Base-by-base conservation (phyloP, 176 grass and related monocot species). In the Eleusine indica region DNA sequence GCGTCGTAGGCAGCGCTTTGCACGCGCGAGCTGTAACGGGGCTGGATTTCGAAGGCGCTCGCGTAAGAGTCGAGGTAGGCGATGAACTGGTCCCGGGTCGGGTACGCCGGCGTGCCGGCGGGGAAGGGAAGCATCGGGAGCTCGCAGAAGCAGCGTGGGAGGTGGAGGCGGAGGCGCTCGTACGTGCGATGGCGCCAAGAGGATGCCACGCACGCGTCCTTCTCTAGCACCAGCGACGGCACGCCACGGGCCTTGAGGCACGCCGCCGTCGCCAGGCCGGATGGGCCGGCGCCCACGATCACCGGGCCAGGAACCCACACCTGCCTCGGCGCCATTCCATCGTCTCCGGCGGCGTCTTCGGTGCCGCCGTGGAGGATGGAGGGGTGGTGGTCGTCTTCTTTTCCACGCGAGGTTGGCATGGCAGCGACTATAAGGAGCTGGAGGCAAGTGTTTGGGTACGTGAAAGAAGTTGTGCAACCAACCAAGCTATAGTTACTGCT, bases 301-400 rank as follows among this genome's bases (percentile, higher is more conserved):
- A 97, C 66, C 4, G 94, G 92, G n/a, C 94, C 92, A 0, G 92
- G 92, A 25, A 97, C 86, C 92, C 94, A 97, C 41, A 94, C 83
- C 87, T 88, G 83, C 74, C 86, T 85, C 4, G 77, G 5, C 8
- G 58, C 21, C 58, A 13, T 4, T n/a, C 5, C 29, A 2, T 25
- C 30, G 16, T 5, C 4, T 0, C 17, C 28, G 29, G 29, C 22
- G 9, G 4, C 73, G 35, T 0, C 57, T 41, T 6, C 39, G 39
- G 19, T 18, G 29, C 41, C 82, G 40, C 65, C 53, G n/a, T 69
- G 49, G 13, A 78, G 67, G 58, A 71, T 43, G 39, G 80, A 28
- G 39, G 75, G 54, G 32, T 87, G 53, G 29, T 47, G 15, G 12
- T 44, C 35, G 9, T 71, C 29, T 39, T 74, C 14, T 39, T 21